Percentiles rank a stretch among this genome's conserved stretches.
phyloP scores from a whole-genome alignment of 768 basidiomycete species.

The Rhodotorula kratochvilovae region DNA sequence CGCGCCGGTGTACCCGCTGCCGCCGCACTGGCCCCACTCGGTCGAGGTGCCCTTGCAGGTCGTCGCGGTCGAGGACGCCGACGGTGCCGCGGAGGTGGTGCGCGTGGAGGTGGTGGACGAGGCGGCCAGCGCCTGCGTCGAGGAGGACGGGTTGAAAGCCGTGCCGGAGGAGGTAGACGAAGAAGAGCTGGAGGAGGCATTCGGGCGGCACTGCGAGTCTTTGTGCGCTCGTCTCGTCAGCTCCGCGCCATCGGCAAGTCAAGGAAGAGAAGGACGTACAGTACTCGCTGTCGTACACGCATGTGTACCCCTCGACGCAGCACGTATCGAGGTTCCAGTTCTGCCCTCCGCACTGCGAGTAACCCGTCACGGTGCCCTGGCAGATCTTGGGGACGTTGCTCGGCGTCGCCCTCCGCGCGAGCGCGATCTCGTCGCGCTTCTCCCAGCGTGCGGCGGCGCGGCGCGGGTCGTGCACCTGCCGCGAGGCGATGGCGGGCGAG shows the following conservation, averaged over 20 bases:
- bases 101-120: neutral
- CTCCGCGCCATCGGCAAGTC: no score
- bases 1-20: neutral
- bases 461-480: neutral
- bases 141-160: neutral
- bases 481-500: neutral
- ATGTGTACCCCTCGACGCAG: slow-evolving; percentile 6
- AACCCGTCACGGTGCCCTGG: neutral
- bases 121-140: neutral
- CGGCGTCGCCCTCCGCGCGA: neutral
- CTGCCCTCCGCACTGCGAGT: slow-evolving; percentile 4
- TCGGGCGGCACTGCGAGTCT: neutral
- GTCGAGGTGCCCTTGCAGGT: neutral
- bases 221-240: neutral
- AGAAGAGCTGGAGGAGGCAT: neutral
- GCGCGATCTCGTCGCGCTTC: neutral
- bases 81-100: neutral
- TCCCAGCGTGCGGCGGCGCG: neutral
- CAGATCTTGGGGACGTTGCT: neutral
- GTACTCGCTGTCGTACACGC: neutral
- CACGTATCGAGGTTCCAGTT: neutral
- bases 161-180: neutral
- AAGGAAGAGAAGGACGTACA: neutral
- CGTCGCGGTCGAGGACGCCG: neutral
- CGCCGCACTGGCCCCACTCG: slow-evolving; percentile 7